Evolutionary conservation across 768 basidiomycete genomes (phyloP).

Genomic region (Candolleomyces aberdarensis): DNA sequence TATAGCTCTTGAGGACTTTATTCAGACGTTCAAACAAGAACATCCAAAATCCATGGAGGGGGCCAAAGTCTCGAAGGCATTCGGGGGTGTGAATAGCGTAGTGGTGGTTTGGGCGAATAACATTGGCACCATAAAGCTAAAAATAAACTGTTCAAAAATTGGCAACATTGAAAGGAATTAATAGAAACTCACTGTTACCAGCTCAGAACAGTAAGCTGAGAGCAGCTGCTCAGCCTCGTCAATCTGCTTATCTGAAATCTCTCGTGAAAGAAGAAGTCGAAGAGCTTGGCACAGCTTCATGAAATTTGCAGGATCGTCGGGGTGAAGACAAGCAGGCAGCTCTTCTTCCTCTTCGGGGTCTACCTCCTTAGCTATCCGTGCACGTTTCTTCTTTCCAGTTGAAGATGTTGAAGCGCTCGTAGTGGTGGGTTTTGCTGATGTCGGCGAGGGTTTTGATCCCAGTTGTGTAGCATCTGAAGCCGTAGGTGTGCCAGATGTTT

Average conservation of each 20-base stretch:
- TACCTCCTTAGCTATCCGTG: no score
- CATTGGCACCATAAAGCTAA: background rate
- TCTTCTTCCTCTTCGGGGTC: background rate
- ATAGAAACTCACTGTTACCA: background rate
- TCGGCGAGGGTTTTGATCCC: no score
- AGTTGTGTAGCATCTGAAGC: no score
- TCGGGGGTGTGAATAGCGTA: constrained; percentile 27
- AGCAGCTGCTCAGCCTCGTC: background rate
- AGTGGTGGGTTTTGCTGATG: no score
- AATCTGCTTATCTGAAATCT: background rate
- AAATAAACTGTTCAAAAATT: background rate
- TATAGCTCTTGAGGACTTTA: constrained; percentile 32
- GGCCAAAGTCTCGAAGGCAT: constrained; percentile 27
- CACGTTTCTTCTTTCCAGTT: no score
- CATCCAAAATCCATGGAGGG: constrained; percentile 35
- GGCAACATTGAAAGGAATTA: background rate
- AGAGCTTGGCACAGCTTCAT: background rate
- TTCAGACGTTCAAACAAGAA: constrained; percentile 35
- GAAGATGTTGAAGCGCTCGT: no score
- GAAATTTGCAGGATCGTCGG: background rate
- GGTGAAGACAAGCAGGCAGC: background rate
- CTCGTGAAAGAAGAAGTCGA: background rate
- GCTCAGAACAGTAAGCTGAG: background rate
- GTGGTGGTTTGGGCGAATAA: constrained; percentile 35
- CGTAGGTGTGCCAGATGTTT: no score